Base-by-base conservation (phyloP, 768 basidiomycete genomes). In the Rhizopogon salebrosus region DNA sequence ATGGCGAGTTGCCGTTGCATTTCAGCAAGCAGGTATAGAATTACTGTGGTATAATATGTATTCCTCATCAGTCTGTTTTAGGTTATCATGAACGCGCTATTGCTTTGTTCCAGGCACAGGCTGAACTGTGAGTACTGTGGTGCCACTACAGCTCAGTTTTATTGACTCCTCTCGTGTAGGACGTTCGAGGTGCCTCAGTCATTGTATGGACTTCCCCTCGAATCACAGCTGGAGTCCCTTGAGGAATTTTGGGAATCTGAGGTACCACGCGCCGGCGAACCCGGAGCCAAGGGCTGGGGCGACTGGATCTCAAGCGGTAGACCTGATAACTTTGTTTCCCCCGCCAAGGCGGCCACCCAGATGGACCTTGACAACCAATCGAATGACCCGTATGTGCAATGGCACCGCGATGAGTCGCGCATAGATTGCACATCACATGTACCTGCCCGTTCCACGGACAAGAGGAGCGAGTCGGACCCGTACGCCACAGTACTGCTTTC, bases 201-300 rank as follows among this genome's bases (percentile, higher is more conserved):
- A n/a, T 61, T 87, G 1, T 60, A 61, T 36, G 66, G 64, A 40
- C 56, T 71, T 42, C 67, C 85, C 24, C 71, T 84, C 31, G 69
- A 76, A 20, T 62, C 57, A 4, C 79, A 77, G 48, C 69, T 92
- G 3, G 75, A 80, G 51, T 71, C 75, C 14, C 73, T 93, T 4
- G 89, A 91, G 69, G 80, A 83, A 48, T 93, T 88, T 63, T 93
- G 91, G 91, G 91, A 93, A 48, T 81, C 85, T 4, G 91, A 92
- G 66, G 71, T 69, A 9, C 83, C 83, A n/a, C 83, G 90, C n/a
- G 64, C 84, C 8, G 88, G 89, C 26, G 91, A 93, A 62, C 63
- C 67, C 0, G 71, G 72, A 50, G 80, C 89, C 8, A 72, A 66
- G 52, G 89, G 91, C 23, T 92, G 90, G 89, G 74, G 75, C 13